Conservation (phyloP, 352 stramenopile species). For the Phytophthora capsici region DNA sequence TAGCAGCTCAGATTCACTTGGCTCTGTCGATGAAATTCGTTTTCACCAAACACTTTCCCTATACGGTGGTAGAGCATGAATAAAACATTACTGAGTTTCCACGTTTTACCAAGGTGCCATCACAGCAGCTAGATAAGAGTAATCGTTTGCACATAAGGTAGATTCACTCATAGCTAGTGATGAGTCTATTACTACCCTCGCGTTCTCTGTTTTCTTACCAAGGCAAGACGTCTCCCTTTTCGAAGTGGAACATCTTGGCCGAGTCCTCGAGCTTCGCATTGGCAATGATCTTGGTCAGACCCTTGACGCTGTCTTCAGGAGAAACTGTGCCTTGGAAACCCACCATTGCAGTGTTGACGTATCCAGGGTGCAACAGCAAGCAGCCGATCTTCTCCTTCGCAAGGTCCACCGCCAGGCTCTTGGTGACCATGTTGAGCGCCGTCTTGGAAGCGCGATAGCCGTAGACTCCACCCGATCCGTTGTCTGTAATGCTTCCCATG, state of each 20-base stretch:
- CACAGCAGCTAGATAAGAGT: no score
- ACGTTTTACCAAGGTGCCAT: no score
- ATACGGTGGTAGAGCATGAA: no score
- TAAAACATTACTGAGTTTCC: no score
- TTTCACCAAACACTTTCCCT: no score
- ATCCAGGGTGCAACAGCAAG: conserved; percentile 64
- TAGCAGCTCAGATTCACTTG: no score
- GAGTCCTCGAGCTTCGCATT: conserved; percentile 46
- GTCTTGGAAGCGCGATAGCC: conserved; percentile 82
- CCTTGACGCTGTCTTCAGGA: conserved; percentile 45
- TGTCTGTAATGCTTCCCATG: conserved; percentile 49
- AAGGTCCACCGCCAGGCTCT: conserved; percentile 58
- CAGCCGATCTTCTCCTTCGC: conserved; percentile 56
- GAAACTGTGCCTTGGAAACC: conserved; percentile 42
- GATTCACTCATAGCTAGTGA: no score
- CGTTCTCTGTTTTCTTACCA: conserved; percentile 34
- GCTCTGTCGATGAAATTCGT: no score
- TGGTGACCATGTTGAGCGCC: conserved; percentile 80
- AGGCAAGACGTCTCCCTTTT: conserved; percentile 47
- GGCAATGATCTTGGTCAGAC: conserved; percentile 48
- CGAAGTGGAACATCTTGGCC: conserved; percentile 54
- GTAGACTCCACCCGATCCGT: conserved; percentile 48
- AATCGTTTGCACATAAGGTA: no score
- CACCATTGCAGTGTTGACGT: conserved; percentile 69
- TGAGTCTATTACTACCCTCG: no score